phyloP scores from a whole-genome alignment of 495 filamentous ascomycete genomes.

The Evansstolkia leycettana region DNA sequence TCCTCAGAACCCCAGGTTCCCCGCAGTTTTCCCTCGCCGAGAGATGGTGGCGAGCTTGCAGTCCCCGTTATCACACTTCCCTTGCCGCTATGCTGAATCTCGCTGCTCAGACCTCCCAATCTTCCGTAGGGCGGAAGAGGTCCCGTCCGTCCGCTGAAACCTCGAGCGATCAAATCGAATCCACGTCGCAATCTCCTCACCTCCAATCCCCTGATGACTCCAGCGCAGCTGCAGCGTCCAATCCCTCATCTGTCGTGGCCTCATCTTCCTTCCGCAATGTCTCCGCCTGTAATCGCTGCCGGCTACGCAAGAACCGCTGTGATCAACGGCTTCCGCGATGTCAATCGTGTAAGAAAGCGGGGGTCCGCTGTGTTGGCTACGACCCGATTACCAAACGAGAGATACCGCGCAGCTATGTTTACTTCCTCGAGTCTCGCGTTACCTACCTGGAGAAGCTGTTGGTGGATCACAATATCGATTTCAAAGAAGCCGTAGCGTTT shows the following conservation, averaged over 20 bases:
- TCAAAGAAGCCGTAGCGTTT: conserved; percentile 64
- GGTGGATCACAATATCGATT: conserved; percentile 53
- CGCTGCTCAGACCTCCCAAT: conserved; percentile 21
- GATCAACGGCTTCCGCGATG: conserved; percentile 87
- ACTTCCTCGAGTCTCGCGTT: conserved; percentile 80
- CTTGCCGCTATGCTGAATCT: conserved; percentile 27
- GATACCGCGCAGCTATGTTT: conserved; percentile 90
- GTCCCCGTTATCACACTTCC: conserved; percentile 8
- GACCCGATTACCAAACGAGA: conserved; percentile 93
- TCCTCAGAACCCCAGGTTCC: background rate
- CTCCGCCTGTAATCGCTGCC: conserved; percentile 87
- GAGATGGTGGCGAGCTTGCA: conserved; percentile 24
- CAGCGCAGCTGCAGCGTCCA: conserved; percentile 12
- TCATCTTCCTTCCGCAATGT: conserved; percentile 78
- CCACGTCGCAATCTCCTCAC: conserved; percentile 5
- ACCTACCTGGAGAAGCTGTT: conserved; percentile 73
- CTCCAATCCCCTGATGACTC: conserved; percentile 8
- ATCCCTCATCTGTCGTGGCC: conserved; percentile 5
- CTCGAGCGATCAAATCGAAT: background rate
- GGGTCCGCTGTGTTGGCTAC: conserved; percentile 82
- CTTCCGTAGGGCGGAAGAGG: conserved; percentile 30
- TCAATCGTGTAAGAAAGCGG: conserved; percentile 80
- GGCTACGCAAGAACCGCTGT: conserved; percentile 85
- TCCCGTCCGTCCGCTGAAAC: conserved; percentile 3
- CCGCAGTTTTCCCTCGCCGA: conserved; percentile 16